Evolutionary conservation across 139 green algal genomes (phyloP), one percentile per base, ranked within the genome.

Genomic region (Micractinium sp.): DNA sequence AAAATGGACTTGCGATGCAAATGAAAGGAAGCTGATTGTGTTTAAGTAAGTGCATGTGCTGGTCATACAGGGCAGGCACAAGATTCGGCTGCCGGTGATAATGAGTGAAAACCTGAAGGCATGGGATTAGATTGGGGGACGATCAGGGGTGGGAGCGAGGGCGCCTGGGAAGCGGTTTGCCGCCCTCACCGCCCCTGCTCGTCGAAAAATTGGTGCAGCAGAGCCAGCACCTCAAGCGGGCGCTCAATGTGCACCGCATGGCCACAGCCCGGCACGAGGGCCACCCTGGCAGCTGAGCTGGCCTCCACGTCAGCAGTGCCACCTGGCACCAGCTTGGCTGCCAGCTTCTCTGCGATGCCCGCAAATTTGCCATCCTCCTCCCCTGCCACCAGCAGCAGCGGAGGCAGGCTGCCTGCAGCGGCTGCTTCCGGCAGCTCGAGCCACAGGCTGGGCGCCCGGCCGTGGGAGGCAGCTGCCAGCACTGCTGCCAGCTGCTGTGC

Each of bases 241-340:
- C 89, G 80, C 88, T 97, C 95, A n/a, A 95, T 82, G 61, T 97
- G 94, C 39, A 96, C 90, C 3, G 95, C 93, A 90, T 97, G 95
- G 9, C 95, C 95, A 35, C 56, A 90, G 29, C 91, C 90, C 18
- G 78, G 56, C 53, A 97, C 36, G 38, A 90, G 66, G 29, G 85
- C 82, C 19, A 93, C 36, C 31, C 76, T 29, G 60, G 36, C 77
- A 53, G 31, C 71, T 74, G 41, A 56, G 47, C 77, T 74, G 41
- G 76, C 84, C 25, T 66, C n/a, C 29, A n/a, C 29, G 12, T 60
- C 81, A 81, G 88, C 29, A 39, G 85, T 15, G 38, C 74, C 67
- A 35, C 14, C n/a, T 25, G 60, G 60, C 25, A 29, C 39, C 41
- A 76, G 73, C 33, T 31, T 19, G 56, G 23, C 71, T 14, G 41